Evolutionary conservation across 192 early-diverging fungal species (phyloP).

Genomic region (Linnemannia elongata): DNA sequence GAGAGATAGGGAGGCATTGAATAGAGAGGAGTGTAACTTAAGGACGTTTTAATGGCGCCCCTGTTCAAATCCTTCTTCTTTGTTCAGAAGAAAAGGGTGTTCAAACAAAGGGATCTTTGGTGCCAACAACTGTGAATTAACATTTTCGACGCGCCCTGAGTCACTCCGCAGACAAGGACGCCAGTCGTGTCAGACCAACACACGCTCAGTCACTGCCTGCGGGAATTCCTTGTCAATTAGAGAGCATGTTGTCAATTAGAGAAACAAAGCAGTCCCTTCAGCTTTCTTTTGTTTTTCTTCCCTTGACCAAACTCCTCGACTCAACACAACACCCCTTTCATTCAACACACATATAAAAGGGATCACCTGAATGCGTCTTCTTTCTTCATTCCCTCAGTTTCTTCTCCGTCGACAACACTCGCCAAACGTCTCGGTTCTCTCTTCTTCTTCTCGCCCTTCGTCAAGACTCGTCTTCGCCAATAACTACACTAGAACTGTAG

Average conservation of each 20-base stretch:
- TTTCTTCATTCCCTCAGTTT: constrained; percentile 1
- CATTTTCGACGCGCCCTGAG: not conserved
- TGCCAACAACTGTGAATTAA: no score
- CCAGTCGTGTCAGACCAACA: not conserved
- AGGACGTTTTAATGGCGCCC: not conserved
- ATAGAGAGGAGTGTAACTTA: not conserved
- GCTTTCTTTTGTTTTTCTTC: not conserved
- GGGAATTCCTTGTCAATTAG: constrained; percentile 3
- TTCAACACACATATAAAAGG: not conserved
- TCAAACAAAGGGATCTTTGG: no score
- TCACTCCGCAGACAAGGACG: not conserved
- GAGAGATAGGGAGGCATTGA: not conserved
- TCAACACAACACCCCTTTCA: not conserved
- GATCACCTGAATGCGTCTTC: constrained; percentile 1
- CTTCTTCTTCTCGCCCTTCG: not conserved
- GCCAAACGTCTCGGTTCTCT: not conserved
- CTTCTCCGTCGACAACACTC: constrained; percentile 8
- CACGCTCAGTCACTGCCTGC: not conserved
- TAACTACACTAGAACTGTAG: not conserved
- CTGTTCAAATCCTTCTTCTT: not conserved
- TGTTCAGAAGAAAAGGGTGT: no score
- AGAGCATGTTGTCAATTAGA: not conserved
- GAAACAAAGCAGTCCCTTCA: not conserved
- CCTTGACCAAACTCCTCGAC: not conserved
- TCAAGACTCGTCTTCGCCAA: not conserved